Evolutionary conservation across 306 rosid species (phyloP).

Genomic region (Quercus engelmannii): DNA sequence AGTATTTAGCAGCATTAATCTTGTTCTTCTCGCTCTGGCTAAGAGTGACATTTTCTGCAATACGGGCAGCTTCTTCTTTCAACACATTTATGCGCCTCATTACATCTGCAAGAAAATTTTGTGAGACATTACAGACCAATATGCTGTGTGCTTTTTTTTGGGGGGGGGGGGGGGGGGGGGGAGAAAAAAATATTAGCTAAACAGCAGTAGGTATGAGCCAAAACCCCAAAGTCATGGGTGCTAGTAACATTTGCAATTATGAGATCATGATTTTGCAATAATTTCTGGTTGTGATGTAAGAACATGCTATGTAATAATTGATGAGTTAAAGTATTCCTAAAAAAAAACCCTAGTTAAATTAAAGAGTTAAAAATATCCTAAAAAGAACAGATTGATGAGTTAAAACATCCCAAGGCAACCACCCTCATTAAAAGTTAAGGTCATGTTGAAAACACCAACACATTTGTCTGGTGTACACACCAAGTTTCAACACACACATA

Average conservation of each 20-base stretch:
- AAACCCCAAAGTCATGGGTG: not conserved
- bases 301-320: not conserved
- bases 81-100: conserved; percentile 87
- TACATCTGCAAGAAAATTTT: conserved; percentile 67
- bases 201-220: not conserved
- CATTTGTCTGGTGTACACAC: not conserved
- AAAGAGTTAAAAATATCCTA: not conserved
- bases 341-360: not conserved
- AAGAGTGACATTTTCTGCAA: conserved; percentile 86
- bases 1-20: conserved; percentile 92
- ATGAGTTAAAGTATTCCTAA: not conserved
- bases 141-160: conserved; percentile 5
- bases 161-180: conserved; percentile 16
- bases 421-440: not conserved
- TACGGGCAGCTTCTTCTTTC: conserved; percentile 91
- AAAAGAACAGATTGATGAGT: not conserved
- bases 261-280: not conserved
- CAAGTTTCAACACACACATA: no score
- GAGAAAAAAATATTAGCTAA: not conserved
- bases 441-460: not conserved
- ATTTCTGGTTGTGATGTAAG: not conserved
- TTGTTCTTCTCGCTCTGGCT: conserved; percentile 88
- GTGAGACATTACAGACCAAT: conserved; percentile 18
- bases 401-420: not conserved
- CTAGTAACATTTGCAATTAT: not conserved